Base-by-base conservation (phyloP, 352 stramenopile species). In the Phytophthora macrochlamydospora region DNA sequence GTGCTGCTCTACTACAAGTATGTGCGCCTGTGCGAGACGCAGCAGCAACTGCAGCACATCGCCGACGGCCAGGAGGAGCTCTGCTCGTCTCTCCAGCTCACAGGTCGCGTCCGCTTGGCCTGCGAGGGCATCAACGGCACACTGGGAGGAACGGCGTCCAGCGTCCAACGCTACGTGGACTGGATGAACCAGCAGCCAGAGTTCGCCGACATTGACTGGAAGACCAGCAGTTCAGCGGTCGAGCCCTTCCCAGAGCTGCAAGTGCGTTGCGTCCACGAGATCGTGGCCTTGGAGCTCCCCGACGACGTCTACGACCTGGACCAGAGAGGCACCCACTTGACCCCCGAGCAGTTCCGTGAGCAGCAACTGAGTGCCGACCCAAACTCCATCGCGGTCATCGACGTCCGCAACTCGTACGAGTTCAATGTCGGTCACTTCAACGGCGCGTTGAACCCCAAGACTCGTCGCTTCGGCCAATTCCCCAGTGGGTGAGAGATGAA, bases 1-100 rank as follows among this genome's bases (percentile, higher is more conserved):
- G 84, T 93, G 30, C 76, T 94, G 68, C 82, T 94, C 24, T 94
- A 88, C 75, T 95, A 95, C 79, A 93, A 92, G 73, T 95, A 95
- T 65, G 78, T 87, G 50, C 59, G 62, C 35, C 63, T 95, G n/a
- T 81, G 77, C 51, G 68, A 84, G 50, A 72, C 71, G 2, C 53
- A 56, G n/a, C 56, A 66, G 29, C 65, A 83, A 55, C 67, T 91
- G 31, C 43, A 67, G 43, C 44, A 55, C 32, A 67, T 85, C 38
- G 78, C 84, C 29, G 55, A 28, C 0, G 50, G 60, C 30, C 89
- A 95, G 11, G 62, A 88, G 37, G 2, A 50, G 28, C 64, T 94
- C 28, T 93, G 85, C 56, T 43, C 42, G 40, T 74, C 68, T 7
- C 71, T 95, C 42, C 35, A 52, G 33, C 85, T 97, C 62, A 71